Evolutionary conservation across 2,329 filamentous ascomycete species (phyloP).

Genomic region (Biscogniauxia mediterranea): DNA sequence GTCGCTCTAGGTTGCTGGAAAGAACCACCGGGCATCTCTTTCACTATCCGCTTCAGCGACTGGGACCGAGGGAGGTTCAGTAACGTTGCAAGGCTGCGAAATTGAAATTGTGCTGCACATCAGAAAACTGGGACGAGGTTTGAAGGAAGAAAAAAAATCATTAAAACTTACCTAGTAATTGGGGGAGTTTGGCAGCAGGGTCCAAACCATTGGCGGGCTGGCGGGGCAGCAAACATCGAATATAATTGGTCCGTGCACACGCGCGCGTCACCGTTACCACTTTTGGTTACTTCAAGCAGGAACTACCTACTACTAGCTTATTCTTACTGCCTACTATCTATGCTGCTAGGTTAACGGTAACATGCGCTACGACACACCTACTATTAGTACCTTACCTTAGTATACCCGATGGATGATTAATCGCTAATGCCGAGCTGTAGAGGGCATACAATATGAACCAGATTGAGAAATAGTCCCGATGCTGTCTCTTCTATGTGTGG

Average conservation of each 20-base stretch:
- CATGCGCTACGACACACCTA: no score
- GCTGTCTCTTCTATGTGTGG: no score
- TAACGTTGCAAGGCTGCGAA: background rate
- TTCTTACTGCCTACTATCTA: background rate
- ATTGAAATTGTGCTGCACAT: background rate
- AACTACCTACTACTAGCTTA: background rate
- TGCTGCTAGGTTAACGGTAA: background rate
- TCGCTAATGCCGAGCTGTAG: no score
- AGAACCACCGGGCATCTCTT: background rate
- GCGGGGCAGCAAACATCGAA: background rate
- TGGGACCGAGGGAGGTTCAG: background rate
- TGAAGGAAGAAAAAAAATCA: background rate
- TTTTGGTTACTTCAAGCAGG: slow-evolving; percentile 1
- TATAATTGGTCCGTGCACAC: background rate
- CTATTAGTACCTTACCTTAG: no score
- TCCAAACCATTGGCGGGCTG: background rate
- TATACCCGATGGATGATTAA: no score
- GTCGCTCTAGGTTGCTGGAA: background rate
- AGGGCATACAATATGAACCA: no score
- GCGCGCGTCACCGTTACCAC: background rate
- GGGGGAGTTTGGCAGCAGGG: background rate
- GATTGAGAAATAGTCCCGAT: no score
- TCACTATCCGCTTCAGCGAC: background rate
- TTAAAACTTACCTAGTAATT: background rate
- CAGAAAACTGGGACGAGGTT: background rate